Conservation (phyloP, 169 alveolate genomes). For the Plasmodium knowlesi region DNA sequence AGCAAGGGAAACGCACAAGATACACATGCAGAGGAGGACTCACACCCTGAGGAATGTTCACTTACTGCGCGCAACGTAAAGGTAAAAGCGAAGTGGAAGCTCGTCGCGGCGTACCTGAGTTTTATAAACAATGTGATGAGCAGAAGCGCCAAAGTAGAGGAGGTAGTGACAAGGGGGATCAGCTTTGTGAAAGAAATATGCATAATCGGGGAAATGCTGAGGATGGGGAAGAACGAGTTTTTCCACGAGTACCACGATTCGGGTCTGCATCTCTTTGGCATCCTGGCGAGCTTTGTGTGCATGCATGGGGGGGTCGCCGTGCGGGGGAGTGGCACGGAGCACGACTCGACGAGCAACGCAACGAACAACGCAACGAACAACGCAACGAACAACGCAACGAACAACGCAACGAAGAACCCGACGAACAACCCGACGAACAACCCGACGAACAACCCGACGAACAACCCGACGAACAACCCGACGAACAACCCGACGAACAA, state of each 20-base stretch:
- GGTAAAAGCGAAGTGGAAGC: constrained; percentile 3
- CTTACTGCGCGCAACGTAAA: background rate
- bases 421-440: background rate
- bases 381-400: background rate
- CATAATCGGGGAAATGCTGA: background rate
- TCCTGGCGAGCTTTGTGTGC: constrained; percentile 22
- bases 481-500: background rate
- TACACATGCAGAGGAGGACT: background rate
- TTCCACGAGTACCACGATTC: constrained; percentile 15
- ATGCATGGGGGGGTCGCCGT: constrained; percentile 5
- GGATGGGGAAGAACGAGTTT: background rate
- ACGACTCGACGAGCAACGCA: background rate
- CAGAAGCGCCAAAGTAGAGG: constrained; percentile 3
- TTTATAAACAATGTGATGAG: constrained; percentile 11
- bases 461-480: background rate
- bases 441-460: background rate
- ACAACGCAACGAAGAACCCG: no score
- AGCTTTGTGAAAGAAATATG: constrained; percentile 32
- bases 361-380: background rate
- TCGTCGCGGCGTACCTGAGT: constrained; percentile 9
- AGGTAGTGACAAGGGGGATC: background rate
- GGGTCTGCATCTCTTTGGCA: constrained; percentile 28
- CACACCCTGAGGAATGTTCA: background rate
- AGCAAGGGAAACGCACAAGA: background rate
- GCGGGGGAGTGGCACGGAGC: background rate